A percentile compares a stretch with the other conserved stretches of the same genome.
Conservation (phyloP, 352 stramenopile genomes). For the Phytophthora hybrid region DNA sequence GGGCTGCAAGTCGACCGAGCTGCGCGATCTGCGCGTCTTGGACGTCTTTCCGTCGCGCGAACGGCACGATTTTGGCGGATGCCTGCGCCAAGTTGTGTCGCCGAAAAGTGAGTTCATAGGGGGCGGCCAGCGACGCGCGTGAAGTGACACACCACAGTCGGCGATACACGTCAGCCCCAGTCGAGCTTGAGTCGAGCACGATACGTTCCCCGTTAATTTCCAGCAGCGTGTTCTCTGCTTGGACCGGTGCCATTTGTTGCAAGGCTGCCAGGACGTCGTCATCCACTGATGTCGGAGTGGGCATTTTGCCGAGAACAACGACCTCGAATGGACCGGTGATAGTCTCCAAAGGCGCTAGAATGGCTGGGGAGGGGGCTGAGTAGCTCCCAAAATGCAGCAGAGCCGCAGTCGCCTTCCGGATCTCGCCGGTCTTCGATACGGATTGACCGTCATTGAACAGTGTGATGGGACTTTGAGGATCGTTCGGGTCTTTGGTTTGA, state of each 20-base stretch:
- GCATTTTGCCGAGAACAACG: constrained; percentile 40
- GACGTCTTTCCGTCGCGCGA: constrained; percentile 62
- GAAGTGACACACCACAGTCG: constrained; percentile 42
- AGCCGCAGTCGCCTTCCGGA: constrained; percentile 5
- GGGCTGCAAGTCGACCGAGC: constrained; percentile 43
- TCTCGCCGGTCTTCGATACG: constrained; percentile 11
- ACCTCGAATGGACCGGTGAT: constrained; percentile 48
- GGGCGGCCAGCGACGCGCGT: constrained; percentile 45
- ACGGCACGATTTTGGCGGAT: constrained; percentile 63
- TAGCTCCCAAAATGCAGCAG: constrained; percentile 16
- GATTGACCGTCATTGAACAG: constrained; percentile 27
- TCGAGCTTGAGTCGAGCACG: constrained; percentile 24
- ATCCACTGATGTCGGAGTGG: constrained; percentile 27
- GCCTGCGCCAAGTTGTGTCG: constrained; percentile 65
- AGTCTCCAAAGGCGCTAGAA: constrained; percentile 17
- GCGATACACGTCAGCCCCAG: constrained; percentile 42
- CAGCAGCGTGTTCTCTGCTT: constrained; percentile 51
- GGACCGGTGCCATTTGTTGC: constrained; percentile 49
- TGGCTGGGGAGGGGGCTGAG: constrained; percentile 9
- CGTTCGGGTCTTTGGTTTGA: background rate
- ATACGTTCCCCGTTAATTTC: constrained; percentile 65
- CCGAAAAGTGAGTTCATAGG: constrained; percentile 60
- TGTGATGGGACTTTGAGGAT: constrained; percentile 14
- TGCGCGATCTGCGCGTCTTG: constrained; percentile 61
- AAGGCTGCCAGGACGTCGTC: constrained; percentile 24